phyloP scores from a whole-genome alignment of 1,284 basidiomycete species.

The Meira nashicola region DNA sequence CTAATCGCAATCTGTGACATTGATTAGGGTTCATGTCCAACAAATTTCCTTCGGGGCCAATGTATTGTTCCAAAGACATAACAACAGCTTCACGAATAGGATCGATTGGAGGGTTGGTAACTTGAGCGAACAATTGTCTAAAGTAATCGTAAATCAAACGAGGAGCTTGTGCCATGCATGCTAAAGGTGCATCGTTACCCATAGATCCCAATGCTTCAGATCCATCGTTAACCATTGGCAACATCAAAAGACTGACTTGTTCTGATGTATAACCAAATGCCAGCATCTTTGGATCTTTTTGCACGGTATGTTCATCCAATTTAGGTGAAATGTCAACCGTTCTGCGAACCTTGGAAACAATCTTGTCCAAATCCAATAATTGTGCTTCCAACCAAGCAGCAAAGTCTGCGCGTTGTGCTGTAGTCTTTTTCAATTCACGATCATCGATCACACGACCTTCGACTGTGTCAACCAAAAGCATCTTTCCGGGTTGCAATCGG shows the following conservation, averaged over 20 bases:
- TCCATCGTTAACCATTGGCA: conserved; percentile 44
- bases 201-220: conserved; percentile 51
- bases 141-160: conserved; percentile 51
- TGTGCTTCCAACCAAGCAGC: conserved; percentile 51
- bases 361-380: conserved; percentile 38
- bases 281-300: conserved; percentile 45
- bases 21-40: conserved; percentile 47
- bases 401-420: conserved; percentile 48
- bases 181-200: conserved; percentile 49
- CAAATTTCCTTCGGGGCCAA: conserved; percentile 49
- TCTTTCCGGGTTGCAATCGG: conserved; percentile 49
- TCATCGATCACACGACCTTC: conserved; percentile 50
- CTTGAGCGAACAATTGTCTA: conserved; percentile 51
- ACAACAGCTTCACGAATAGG: conserved; percentile 49
- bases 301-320: conserved; percentile 37
- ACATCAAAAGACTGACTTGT: conserved; percentile 48
- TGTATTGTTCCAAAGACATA: conserved; percentile 50
- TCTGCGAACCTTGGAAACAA: conserved; percentile 37
- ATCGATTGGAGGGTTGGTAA: conserved; percentile 52
- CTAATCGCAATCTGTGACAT: conserved; percentile 43
- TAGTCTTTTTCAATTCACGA: conserved; percentile 48
- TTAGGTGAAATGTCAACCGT: conserved; percentile 32
- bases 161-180: conserved; percentile 43
- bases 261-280: conserved; percentile 50
- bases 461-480: conserved; percentile 51